phyloP scores from a whole-genome alignment of 495 filamentous ascomycete species.

The Daldinia childiae region DNA sequence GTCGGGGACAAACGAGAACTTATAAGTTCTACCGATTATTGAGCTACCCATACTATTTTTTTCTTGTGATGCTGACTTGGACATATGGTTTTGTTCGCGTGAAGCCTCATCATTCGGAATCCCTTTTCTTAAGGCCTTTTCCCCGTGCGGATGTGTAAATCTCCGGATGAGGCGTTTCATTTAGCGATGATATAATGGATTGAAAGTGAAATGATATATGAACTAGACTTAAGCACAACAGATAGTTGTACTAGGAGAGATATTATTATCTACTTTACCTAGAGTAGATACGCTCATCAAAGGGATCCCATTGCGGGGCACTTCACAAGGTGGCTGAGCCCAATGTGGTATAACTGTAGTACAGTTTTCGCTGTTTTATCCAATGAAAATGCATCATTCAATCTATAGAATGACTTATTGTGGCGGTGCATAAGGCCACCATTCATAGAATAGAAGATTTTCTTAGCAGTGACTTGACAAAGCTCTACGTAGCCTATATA shows the following conservation, averaged over 20 bases:
- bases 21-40: background rate
- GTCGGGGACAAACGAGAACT: background rate
- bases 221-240: background rate
- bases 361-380: background rate
- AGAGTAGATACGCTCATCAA: background rate
- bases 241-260: background rate
- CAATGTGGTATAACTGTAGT: conserved; percentile 1
- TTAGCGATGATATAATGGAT: background rate
- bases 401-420: background rate
- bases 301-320: conserved; percentile 1
- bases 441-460: background rate
- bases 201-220: background rate
- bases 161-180: background rate
- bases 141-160: background rate
- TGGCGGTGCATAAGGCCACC: background rate
- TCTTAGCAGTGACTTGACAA: background rate
- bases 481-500: background rate
- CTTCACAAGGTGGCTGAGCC: background rate
- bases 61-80: background rate
- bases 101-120: background rate
- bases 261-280: background rate
- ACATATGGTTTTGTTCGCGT: background rate
- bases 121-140: background rate
- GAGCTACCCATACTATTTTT: background rate
- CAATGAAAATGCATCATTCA: background rate